Percentiles rank a stretch among this genome's conserved stretches.
Evolutionary conservation across 2,329 filamentous ascomycete species (phyloP).

Genomic region (Phaeosphaeriaceae sp.): DNA sequence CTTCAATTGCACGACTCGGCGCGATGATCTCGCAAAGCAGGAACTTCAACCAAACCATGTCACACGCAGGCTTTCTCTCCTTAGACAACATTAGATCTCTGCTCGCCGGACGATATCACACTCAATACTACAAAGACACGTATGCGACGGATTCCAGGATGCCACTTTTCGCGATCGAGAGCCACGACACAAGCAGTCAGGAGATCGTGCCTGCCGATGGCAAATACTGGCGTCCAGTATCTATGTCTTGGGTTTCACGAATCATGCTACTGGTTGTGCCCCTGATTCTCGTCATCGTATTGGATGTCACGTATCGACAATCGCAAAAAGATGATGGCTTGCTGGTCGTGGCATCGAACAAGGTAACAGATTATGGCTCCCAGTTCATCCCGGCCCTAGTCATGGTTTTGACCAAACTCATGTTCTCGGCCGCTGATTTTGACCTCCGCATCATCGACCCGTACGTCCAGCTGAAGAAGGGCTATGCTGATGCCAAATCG

Average conservation of each 20-base stretch:
- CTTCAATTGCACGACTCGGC: neutral
- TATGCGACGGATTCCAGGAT: neutral
- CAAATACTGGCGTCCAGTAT: neutral
- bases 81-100: neutral
- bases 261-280: neutral
- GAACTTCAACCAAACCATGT: neutral
- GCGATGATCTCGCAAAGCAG: neutral
- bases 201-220: neutral
- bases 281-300: neutral
- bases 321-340: neutral
- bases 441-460: conserved; percentile 1
- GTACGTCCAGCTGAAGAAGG: conserved; percentile 1
- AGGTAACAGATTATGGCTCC: neutral
- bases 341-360: neutral
- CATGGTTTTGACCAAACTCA: neutral
- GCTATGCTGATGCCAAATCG: neutral
- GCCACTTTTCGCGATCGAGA: neutral
- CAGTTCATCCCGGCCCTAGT: neutral
- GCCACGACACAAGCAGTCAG: neutral
- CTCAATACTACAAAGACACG: neutral
- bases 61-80: neutral
- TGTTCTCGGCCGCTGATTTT: neutral
- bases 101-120: neutral
- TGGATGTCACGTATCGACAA: neutral
- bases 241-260: neutral